Evolutionary conservation across 495 filamentous ascomycete species (phyloP), one percentile per base, ranked within the genome.

Genomic region (Tetracladium setigerum): DNA sequence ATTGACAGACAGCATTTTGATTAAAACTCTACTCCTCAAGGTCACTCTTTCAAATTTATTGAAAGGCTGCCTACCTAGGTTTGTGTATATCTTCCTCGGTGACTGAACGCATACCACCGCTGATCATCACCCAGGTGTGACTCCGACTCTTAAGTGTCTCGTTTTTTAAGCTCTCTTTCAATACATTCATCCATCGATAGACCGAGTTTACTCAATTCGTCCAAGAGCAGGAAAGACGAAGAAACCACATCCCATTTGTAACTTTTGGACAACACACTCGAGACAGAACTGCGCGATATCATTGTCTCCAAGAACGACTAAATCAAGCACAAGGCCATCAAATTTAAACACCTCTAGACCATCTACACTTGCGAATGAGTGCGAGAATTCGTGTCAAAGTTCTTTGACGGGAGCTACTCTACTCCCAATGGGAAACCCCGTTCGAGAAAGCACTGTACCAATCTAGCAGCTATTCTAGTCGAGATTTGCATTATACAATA

Each of bases 301-400:
- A 88, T 88, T 60, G 84, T 84, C 54, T 85, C 80, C 11, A 73
- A 94, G 1, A 84, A 87, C 49, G 86, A 87, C 0, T 69, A 94
- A 49, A 70, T 95, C 15, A 79, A 87, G 46, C 79, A 82, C 37
- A 83, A 84, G 24, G 84, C 81, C 43, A 92, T 95, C 60, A 92
- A 87, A 7, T 95, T 87, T 48, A 86, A 92, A 45, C 74, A 91
- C 5, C 60, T 91, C 8, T 92, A 89, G 89, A 87, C 89, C 2
- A 64, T 95, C 6, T 89, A 84, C 56, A 83, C 84, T 0, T 76
- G 76, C 4, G 89, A 86, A 1, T 81, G 73, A 40, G 64, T 3
- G 3, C 22, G 22, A 27, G 22, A 27, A 3, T 27, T 3, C 22
- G 22, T 3, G 3, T 27, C 22, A 3, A 27, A 27, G 7, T 27